Evolutionary conservation across 1,139 yeast species (phyloP).

Genomic region (Yamadazyma aaseri): DNA sequence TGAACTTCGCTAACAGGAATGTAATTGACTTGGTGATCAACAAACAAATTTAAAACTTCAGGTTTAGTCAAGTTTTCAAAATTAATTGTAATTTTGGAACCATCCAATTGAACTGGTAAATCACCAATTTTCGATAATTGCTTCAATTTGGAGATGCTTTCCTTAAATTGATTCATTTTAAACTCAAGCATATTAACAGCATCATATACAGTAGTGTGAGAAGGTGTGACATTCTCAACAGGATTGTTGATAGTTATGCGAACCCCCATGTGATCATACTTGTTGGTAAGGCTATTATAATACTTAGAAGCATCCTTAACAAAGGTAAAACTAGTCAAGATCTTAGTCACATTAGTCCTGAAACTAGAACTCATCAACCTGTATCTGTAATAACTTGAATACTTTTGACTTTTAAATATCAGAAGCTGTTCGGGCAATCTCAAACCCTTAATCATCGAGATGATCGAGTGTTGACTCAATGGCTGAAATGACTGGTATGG

Average conservation of each 20-base stretch:
- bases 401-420: conserved; percentile 6
- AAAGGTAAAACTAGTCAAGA: conserved; percentile 8
- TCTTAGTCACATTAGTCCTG: not conserved
- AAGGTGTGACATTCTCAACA: not conserved
- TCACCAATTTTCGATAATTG: conserved; percentile 12
- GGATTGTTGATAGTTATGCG: conserved; percentile 7
- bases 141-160: conserved; percentile 2
- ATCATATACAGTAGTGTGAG: conserved; percentile 1
- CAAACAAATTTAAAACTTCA: conserved; percentile 9
- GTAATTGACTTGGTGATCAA: conserved; percentile 11
- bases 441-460: not conserved
- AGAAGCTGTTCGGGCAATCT: not conserved
- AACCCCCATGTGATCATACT: conserved; percentile 12
- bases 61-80: conserved; percentile 9
- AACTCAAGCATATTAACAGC: conserved; percentile 5
- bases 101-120: conserved; percentile 6
- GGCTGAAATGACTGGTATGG: not conserved
- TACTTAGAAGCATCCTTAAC: conserved; percentile 11
- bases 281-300: conserved; percentile 9
- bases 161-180: conserved; percentile 5
- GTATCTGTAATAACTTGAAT: conserved; percentile 5
- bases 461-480: not conserved
- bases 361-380: conserved; percentile 5
- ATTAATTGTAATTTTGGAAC: conserved; percentile 5
- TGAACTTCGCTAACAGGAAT: conserved; percentile 6